Base-by-base conservation (phyloP, 768 basidiomycete genomes). In the Cyclocybe cylindracea region DNA sequence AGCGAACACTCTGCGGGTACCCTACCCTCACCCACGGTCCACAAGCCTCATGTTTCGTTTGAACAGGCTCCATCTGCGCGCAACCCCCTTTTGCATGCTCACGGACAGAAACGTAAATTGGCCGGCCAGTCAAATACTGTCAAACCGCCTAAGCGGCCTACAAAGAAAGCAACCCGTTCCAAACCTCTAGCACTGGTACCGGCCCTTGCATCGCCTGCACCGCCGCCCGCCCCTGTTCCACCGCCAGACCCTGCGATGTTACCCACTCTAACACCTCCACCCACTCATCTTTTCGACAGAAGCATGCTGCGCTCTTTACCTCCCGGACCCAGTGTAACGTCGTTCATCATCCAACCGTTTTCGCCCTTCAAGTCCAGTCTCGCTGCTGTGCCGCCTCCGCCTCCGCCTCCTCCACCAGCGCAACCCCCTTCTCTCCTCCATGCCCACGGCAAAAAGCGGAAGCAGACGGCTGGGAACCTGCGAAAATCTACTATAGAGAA, bases 371-470 rank as follows among this genome's bases (percentile, higher is more conserved):
- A 61, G 24, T 24, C 24, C 36, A 70, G 63, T 48, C 58, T 64
- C 29, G 58, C 52, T 39, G 57, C 48, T n/a, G 50, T 53, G 33
- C 55, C 51, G 46, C 56, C 50, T 37, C 54, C 50, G 31, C 58
- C 59, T n/a, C 61, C 51, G 6, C 54, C 57, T 29, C 63, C 67
- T 18, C 47, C 61, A 4, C 61, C 63, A 16, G 57, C 48, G 11
- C 61, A 55, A 40, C 56, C 44, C 31, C 49, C 61, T 35, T 63
- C 69, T 4, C 63, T 72, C 39, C 65, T 76, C 46, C 73, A 76
- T 58, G 70, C 71, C 16, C 75, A 73, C 53, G 71, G 69, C 39
- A 59, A 64, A 29, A 51, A 51, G 51, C 53, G 53, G 40, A 61
- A 61, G 24, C 24, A 51, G 48, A 37, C 47, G 24, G 24, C 11